These are phyloP conservation scores for Colletotrichum falcatum DNA, from an alignment of 2,329 filamentous ascomycete genomes.

Conservation along the genomic window DNA sequence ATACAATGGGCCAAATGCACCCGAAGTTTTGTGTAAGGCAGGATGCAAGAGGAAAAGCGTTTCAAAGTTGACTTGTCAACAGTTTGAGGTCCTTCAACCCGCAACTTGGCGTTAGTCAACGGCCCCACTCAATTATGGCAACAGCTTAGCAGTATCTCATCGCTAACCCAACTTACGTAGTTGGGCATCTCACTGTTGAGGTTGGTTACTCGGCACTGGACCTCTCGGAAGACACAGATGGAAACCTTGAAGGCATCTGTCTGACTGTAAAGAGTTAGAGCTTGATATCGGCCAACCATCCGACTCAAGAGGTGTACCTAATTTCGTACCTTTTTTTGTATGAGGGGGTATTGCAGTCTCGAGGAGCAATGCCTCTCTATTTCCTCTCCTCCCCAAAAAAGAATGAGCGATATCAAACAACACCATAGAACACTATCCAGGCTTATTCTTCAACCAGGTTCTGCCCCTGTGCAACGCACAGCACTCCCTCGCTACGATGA, in stretches of 20 bases:
- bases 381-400: background rate
- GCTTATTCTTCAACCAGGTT: background rate
- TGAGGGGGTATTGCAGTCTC: background rate
- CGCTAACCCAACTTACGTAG: constrained; percentile 7
- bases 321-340: background rate
- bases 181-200: background rate
- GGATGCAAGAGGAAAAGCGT: background rate
- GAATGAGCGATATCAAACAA: background rate
- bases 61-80: no score
- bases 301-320: background rate
- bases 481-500: background rate
- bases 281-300: background rate
- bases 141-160: constrained; percentile 39
- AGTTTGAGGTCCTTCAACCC: background rate
- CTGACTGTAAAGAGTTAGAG: background rate
- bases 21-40: background rate
- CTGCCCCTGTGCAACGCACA: background rate
- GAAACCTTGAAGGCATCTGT: background rate
- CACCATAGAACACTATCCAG: no score
- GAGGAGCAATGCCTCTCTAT: background rate
- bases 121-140: constrained; percentile 11
- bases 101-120: constrained; percentile 25
- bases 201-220: background rate
- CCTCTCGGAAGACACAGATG: background rate
- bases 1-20: background rate